These are phyloP conservation scores for Ustilago tritici DNA, from an alignment of 1,284 basidiomycete species.

Conservation along the genomic window DNA sequence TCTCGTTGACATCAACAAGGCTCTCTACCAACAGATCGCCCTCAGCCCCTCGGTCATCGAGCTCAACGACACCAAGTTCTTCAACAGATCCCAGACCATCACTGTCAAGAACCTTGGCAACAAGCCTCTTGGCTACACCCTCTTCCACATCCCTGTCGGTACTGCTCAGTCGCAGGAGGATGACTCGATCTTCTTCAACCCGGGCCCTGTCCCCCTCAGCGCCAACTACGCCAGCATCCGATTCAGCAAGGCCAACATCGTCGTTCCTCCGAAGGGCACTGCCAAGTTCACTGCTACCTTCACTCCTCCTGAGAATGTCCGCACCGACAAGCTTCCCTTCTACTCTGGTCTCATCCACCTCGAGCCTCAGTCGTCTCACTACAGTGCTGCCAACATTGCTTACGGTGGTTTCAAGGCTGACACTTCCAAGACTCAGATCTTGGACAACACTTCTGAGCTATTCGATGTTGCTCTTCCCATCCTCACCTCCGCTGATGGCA, in stretches of 20 bases:
- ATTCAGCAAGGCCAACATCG: conserved; percentile 70
- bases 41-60: conserved; percentile 76
- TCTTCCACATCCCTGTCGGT: conserved; percentile 59
- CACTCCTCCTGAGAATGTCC: conserved; percentile 72
- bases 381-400: conserved; percentile 46
- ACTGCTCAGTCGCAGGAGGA: conserved; percentile 66
- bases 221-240: conserved; percentile 72
- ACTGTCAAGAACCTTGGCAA: conserved; percentile 58
- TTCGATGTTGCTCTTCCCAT: conserved; percentile 50
- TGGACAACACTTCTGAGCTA: conserved; percentile 52
- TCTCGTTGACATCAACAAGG: conserved; percentile 76
- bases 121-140: conserved; percentile 52
- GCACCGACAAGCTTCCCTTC: conserved; percentile 74
- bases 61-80: conserved; percentile 77
- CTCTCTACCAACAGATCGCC: conserved; percentile 73
- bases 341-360: conserved; percentile 76
- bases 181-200: conserved; percentile 55
- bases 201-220: conserved; percentile 74
- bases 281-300: conserved; percentile 69
- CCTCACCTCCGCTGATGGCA: conserved; percentile 26
- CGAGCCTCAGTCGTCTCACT: conserved; percentile 43
- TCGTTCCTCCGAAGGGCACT: conserved; percentile 69
- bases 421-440: conserved; percentile 37
- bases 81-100: conserved; percentile 50
- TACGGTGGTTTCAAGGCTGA: conserved; percentile 51